Percentiles rank a stretch among this genome's conserved stretches.
These are phyloP conservation scores for Colletotrichum caudatum DNA, from an alignment of 2,329 filamentous ascomycete genomes.

Conservation along the genomic window DNA sequence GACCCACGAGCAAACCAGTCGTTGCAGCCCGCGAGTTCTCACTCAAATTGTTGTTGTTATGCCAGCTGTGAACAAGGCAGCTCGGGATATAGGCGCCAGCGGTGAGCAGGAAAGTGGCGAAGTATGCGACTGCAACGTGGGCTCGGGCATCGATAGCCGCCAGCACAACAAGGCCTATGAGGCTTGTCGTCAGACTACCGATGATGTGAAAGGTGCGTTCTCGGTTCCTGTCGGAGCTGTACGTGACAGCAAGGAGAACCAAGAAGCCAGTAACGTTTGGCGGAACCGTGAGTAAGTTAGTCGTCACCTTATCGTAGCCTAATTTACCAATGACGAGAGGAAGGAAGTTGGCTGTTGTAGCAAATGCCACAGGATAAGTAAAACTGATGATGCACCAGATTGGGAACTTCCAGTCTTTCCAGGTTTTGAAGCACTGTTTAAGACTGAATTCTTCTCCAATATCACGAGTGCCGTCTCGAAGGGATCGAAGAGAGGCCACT, in stretches of 20 bases:
- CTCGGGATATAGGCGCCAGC: conserved; percentile 59
- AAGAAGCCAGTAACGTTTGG: conserved; percentile 59
- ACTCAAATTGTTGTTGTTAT: conserved; percentile 59
- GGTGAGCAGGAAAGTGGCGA: conserved; percentile 63
- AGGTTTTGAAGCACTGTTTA: conserved; percentile 56
- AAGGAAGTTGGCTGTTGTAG: conserved; percentile 57
- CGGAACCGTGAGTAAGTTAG: conserved; percentile 52
- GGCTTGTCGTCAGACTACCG: conserved; percentile 45
- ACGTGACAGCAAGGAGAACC: conserved; percentile 57
- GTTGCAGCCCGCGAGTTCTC: conserved; percentile 59
- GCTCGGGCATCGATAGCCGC: conserved; percentile 49
- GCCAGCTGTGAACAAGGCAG: conserved; percentile 64
- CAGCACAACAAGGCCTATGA: conserved; percentile 62
- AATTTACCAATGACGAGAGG: conserved; percentile 60
- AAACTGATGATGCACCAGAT: conserved; percentile 60
- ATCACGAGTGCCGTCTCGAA: conserved; percentile 58
- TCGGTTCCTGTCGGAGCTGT: conserved; percentile 57
- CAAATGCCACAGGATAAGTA: conserved; percentile 62
- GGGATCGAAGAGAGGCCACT: conserved; percentile 55
- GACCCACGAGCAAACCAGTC: conserved; percentile 59
- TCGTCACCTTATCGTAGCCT: conserved; percentile 58
- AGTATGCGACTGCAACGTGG: conserved; percentile 60
- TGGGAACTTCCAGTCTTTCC: conserved; percentile 53
- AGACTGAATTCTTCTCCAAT: conserved; percentile 53
- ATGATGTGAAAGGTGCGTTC: conserved; percentile 63